phyloP scores from a whole-genome alignment of 345 rosid species.

The Pistacia integerrima region DNA sequence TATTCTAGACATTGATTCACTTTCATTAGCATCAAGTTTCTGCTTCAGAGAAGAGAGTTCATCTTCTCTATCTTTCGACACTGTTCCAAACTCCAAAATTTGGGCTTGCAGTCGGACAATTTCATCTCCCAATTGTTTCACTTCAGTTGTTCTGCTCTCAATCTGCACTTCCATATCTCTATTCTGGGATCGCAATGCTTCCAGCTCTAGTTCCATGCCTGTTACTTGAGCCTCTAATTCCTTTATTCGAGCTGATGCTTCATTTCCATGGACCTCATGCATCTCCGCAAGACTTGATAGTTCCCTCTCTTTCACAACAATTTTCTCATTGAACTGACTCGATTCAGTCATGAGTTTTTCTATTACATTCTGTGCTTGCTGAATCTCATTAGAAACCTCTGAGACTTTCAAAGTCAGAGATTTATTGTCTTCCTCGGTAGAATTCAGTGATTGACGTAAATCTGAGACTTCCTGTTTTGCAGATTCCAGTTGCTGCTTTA shows the following conservation, averaged over 20 bases:
- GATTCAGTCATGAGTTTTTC: slow-evolving; percentile 47
- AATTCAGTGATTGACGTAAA: slow-evolving; percentile 29
- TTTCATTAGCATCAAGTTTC: slow-evolving; percentile 57
- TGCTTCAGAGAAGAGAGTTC: slow-evolving; percentile 49
- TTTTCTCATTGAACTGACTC: slow-evolving; percentile 45
- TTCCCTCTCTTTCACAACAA: slow-evolving; percentile 57
- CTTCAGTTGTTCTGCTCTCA: slow-evolving; percentile 49
- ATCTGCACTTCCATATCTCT: slow-evolving; percentile 49
- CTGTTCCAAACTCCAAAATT: slow-evolving; percentile 55
- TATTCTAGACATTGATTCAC: slow-evolving; percentile 47
- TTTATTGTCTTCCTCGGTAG: slow-evolving; percentile 53
- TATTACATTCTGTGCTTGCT: slow-evolving; percentile 43
- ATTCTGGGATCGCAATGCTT: slow-evolving; percentile 36
- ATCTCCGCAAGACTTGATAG: slow-evolving; percentile 45
- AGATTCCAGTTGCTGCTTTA: too few relatives aligned
- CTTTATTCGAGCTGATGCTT: slow-evolving; percentile 46
- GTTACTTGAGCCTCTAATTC: slow-evolving; percentile 43
- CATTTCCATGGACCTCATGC: slow-evolving; percentile 52
- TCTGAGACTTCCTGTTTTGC: too few relatives aligned
- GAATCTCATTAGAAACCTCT: slow-evolving; percentile 53
- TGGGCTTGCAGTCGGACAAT: slow-evolving; percentile 43
- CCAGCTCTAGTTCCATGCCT: slow-evolving; percentile 54
- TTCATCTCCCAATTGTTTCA: slow-evolving; percentile 46
- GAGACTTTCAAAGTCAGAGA: slow-evolving; percentile 53
- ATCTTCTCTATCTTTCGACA: slow-evolving; percentile 44